Evolutionary conservation across 805 yeast genomes (phyloP).

Genomic region (Wickerhamomyces chaumierensis): DNA sequence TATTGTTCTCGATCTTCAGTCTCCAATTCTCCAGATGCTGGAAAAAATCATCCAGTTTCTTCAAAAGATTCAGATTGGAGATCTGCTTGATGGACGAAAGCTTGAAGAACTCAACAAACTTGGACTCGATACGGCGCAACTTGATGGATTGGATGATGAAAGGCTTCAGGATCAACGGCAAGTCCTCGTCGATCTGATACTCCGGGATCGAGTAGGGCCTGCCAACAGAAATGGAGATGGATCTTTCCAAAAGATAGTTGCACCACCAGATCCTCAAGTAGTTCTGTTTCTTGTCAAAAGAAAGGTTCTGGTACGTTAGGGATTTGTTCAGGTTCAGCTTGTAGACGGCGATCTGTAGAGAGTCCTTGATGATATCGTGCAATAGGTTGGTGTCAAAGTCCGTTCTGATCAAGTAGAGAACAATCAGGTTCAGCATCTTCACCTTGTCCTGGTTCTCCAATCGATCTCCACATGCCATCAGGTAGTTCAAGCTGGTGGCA

Average conservation of each 20-base stretch:
- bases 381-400: constrained; percentile 47
- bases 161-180: constrained; percentile 35
- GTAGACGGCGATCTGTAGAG: constrained; percentile 32
- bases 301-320: constrained; percentile 21
- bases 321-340: constrained; percentile 25
- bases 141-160: constrained; percentile 48
- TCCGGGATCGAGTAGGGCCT: constrained; percentile 45
- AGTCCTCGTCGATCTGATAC: constrained; percentile 31
- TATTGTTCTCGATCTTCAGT: constrained; percentile 35
- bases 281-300: constrained; percentile 22
- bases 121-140: constrained; percentile 47
- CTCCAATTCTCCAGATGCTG: constrained; percentile 50
- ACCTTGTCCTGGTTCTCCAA: constrained; percentile 31
- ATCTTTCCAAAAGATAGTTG: constrained; percentile 47
- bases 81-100: constrained; percentile 20
- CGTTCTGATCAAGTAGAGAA: constrained; percentile 46
- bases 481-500: constrained; percentile 47
- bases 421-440: constrained; percentile 40
- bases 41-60: constrained; percentile 23
- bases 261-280: constrained; percentile 54
- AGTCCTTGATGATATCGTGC: constrained; percentile 41
- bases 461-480: constrained; percentile 32
- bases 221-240: constrained; percentile 51
- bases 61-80: not conserved
- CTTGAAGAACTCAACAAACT: constrained; percentile 38